Conservation (phyloP, 495 filamentous ascomycete genomes). For the Niebla homalea region DNA sequence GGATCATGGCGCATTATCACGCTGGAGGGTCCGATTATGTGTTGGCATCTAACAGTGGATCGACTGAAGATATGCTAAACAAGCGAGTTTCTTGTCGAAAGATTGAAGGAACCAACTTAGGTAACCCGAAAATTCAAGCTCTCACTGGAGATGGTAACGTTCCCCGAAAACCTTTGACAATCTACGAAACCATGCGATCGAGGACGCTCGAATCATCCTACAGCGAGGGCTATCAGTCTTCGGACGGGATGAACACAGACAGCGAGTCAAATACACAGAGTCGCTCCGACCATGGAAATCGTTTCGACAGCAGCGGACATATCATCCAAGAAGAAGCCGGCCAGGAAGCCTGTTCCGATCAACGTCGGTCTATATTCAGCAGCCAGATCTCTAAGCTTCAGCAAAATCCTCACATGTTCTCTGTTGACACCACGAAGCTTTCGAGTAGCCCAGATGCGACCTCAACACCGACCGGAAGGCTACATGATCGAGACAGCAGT, state of each 20-base stretch:
- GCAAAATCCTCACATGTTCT: constrained; percentile 6
- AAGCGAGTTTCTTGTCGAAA: constrained; percentile 7
- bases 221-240: constrained; percentile 22
- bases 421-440: constrained; percentile 11
- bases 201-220: constrained; percentile 1
- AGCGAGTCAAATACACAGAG: neutral
- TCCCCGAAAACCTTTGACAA: constrained; percentile 12
- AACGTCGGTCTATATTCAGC: constrained; percentile 6
- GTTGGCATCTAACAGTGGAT: too few relatives aligned
- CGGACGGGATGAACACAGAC: constrained; percentile 12
- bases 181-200: constrained; percentile 19
- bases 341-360: too few relatives aligned
- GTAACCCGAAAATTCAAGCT: constrained; percentile 11
- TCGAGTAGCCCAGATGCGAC: constrained; percentile 22
- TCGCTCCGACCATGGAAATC: neutral
- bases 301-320: constrained; percentile 10
- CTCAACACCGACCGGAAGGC: constrained; percentile 19
- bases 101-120: constrained; percentile 12
- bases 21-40: neutral
- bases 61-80: too few relatives aligned
- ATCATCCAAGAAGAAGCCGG: constrained; percentile 1
- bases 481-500: neutral
- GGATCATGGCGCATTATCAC: neutral
- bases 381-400: constrained; percentile 10
- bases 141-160: constrained; percentile 10